Evolutionary conservation across 208 protist genomes (phyloP), one percentile per base, ranked within the genome.

Genomic region (Leishmania tropica): DNA sequence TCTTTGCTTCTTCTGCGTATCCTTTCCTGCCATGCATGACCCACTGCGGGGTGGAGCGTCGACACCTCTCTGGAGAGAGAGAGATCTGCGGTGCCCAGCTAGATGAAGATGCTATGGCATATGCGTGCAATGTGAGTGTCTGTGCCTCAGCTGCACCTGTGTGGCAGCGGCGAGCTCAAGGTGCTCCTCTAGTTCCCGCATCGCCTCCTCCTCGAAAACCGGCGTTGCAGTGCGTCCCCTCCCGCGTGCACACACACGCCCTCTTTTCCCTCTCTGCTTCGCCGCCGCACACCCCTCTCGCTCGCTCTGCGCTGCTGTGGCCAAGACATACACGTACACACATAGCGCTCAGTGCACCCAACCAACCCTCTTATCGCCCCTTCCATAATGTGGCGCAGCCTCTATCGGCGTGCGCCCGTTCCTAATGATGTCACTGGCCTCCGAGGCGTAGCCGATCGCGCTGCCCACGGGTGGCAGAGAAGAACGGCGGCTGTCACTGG

Each of bases 391-490:
- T 51, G 17, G 51, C 73, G 47, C 11, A 62, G 35, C n/a, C 35
- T 76, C 51, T 54, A 31, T 31, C 47, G 37, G 51, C 73, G 51
- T 13, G n/a, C 45, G 4, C 24, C 28, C 70, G 54, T 74, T 11
- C 21, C 70, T 31, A 7, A 8, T 54, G 70, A 74, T 28, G 24
- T 28, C 42, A 35, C 45, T 31, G 70, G 70, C 40, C 35, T 37
- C 70, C 28, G 70, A 17, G 70, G 70, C 24, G 47, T 53, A 53
- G 45, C 10, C 70, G 45, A 7, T 53, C 13, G 45, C 70, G 15
- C 70, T 53, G 70, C 45, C 70, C 37, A 54, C 24, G 28, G 21
- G 70, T 74, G 70, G 70, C 70, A 74, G 24, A 45, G n/a, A 54
- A 37, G 70, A 37, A 54, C 37, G 47, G 70, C 24, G 70, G 28